Evolutionary conservation across 208 protist genomes (phyloP), one percentile per base, ranked within the genome.

Genomic region (Novymonas esmeraldas): DNA sequence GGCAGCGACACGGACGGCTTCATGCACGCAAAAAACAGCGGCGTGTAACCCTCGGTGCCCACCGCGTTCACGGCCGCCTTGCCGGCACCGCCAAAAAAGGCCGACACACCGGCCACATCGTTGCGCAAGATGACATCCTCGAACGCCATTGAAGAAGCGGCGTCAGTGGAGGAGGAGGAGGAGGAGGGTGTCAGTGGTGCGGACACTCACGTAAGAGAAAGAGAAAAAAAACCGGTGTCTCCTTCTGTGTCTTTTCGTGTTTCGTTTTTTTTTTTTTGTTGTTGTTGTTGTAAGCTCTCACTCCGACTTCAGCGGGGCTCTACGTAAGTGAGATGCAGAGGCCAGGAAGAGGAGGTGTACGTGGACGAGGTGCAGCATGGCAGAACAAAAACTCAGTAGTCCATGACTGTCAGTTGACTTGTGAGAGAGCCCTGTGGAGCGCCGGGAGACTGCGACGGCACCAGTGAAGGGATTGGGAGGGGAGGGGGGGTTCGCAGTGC

Each of bases 11-110:
- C 85, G 33, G 70, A 67, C 46, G 65, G 58, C 66, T 93, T 93
- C 92, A 95, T 95, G 65, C 83, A 92, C 22, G 89, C 89, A 60
- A 87, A 87, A 72, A 91, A 97, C 20, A 97, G 82, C 1, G 88
- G 86, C 3, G 81, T 86, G 70, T 84, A 93, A 38, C 92, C 92
- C 18, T 93, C 81, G 42, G 44, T 50, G 59, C 82, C 76, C 13
- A 59, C 26, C 5, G 52, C 61, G 62, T 85, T 79, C 2, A 85
- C 52, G 18, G 49, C 75, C 34, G 67, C 72, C 24, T 59, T 70
- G 18, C 50, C 33, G 2, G 58, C 39, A 1, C 42, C 28, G 38
- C 31, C 54, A 22, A 74, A 69, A 20, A 61, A 54, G 2, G 50
- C 51, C 28, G 71, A 61, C 20, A 85, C 45, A 13, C 46, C 51